Conservation (phyloP, 495 filamentous ascomycete species). For the Pseudomonodictys pantanalensis region DNA sequence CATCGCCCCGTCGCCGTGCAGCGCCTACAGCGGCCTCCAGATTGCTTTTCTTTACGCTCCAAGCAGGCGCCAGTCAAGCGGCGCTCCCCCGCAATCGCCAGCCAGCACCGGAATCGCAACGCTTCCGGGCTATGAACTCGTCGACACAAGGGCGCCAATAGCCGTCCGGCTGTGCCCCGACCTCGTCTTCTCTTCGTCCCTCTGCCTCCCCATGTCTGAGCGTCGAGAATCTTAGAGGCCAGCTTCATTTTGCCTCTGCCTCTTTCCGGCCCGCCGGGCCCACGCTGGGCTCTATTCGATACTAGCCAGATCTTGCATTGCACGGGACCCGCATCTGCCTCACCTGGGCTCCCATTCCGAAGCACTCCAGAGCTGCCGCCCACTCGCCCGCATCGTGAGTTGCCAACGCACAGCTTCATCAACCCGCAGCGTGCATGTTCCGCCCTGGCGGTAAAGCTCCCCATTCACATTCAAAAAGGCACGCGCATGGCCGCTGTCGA, state of each 20-base stretch:
- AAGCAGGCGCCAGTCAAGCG: too few relatives aligned
- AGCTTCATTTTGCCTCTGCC: background rate
- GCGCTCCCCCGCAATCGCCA: background rate
- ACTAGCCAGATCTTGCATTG: constrained; percentile 8
- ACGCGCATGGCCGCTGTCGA: background rate
- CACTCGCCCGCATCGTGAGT: background rate
- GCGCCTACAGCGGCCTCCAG: too few relatives aligned
- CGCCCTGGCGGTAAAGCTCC: too few relatives aligned
- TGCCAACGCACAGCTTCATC: background rate
- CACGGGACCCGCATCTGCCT: constrained; percentile 8
- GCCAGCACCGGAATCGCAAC: background rate
- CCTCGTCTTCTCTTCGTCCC: background rate
- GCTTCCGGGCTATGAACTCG: background rate
- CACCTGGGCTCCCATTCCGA: background rate
- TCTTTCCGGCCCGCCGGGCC: background rate
- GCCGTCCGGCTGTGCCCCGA: background rate
- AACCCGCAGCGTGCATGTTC: background rate
- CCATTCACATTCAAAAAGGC: too few relatives aligned
- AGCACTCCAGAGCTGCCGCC: background rate
- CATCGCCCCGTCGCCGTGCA: background rate
- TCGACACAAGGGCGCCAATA: background rate
- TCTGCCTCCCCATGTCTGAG: background rate
- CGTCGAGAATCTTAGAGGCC: background rate
- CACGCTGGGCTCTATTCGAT: background rate
- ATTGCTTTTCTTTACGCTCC: too few relatives aligned